Percentiles rank a stretch among this genome's conserved stretches.
Conservation (phyloP, 2,329 filamentous ascomycete genomes). For the Nothophoma quercina region DNA sequence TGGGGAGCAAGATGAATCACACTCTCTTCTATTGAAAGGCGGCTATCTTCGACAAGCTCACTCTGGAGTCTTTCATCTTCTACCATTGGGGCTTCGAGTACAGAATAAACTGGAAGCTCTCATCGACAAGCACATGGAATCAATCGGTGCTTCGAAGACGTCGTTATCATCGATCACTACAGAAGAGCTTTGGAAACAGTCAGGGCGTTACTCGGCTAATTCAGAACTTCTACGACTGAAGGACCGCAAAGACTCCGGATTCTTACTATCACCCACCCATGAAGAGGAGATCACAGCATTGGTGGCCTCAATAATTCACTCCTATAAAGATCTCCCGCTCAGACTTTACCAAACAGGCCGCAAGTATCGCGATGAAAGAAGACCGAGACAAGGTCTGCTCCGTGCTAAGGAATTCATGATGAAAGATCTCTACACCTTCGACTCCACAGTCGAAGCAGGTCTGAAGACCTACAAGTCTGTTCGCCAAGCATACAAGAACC, state of each 20-base stretch:
- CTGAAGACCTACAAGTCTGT: constrained; percentile 82
- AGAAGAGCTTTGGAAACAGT: constrained; percentile 81
- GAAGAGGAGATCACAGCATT: constrained; percentile 94
- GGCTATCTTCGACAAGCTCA: constrained; percentile 69
- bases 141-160: constrained; percentile 80
- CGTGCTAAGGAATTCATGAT: constrained; percentile 92
- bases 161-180: constrained; percentile 86
- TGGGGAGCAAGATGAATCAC: constrained; percentile 57
- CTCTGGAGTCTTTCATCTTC: constrained; percentile 88
- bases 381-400: constrained; percentile 86
- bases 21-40: constrained; percentile 54
- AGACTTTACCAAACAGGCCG: constrained; percentile 90
- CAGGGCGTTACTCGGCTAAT: constrained; percentile 77
- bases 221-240: constrained; percentile 85
- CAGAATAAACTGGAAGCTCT: constrained; percentile 86
- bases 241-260: constrained; percentile 77
- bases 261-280: constrained; percentile 88
- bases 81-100: constrained; percentile 85
- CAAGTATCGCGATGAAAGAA: constrained; percentile 92
- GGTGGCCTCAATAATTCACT: constrained; percentile 75
- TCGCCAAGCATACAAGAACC: constrained; percentile 72
- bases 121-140: constrained; percentile 88
- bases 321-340: constrained; percentile 85
- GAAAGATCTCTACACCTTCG: constrained; percentile 99
- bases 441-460: constrained; percentile 71